phyloP scores from a whole-genome alignment of 352 stramenopile genomes.

The Globisporangium acanthophoron region DNA sequence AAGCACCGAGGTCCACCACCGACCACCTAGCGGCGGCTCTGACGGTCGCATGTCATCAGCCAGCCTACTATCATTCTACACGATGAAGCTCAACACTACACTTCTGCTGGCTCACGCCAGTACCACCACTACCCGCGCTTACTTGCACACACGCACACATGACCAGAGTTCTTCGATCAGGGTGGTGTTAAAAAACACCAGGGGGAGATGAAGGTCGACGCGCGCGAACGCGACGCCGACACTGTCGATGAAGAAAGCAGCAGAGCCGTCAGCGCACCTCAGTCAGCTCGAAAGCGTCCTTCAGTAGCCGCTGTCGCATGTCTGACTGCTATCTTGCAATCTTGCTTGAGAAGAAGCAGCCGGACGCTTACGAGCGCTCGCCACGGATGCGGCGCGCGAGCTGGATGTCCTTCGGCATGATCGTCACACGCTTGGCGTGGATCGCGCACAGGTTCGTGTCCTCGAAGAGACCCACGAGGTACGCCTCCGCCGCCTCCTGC shows the following conservation, averaged over 20 bases:
- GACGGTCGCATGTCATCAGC: too few relatives aligned
- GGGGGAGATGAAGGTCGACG: slow-evolving; percentile 17
- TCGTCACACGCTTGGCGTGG: slow-evolving; percentile 92
- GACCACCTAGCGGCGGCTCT: too few relatives aligned
- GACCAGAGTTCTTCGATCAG: slow-evolving; percentile 31
- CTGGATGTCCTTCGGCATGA: slow-evolving; percentile 94
- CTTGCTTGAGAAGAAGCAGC: too few relatives aligned
- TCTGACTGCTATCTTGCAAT: too few relatives aligned
- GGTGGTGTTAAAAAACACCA: slow-evolving; percentile 88
- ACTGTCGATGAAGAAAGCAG: neutral
- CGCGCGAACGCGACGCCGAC: neutral
- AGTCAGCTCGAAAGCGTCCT: neutral
- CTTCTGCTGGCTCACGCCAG: too few relatives aligned
- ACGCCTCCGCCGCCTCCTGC: slow-evolving; percentile 89
- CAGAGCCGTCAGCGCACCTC: neutral
- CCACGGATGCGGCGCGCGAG: slow-evolving; percentile 90
- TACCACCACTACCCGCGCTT: too few relatives aligned
- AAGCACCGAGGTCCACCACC: too few relatives aligned
- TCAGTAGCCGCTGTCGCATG: neutral
- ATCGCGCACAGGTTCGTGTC: slow-evolving; percentile 93
- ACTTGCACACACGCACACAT: neutral
- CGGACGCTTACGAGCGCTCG: slow-evolving; percentile 63
- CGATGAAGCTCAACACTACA: too few relatives aligned
- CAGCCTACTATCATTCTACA: too few relatives aligned
- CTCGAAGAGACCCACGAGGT: slow-evolving; percentile 96